Evolutionary conservation across 2,329 filamentous ascomycete genomes (phyloP), one percentile per base, ranked within the genome.

Genomic region (Arthrobotrys iridis): DNA sequence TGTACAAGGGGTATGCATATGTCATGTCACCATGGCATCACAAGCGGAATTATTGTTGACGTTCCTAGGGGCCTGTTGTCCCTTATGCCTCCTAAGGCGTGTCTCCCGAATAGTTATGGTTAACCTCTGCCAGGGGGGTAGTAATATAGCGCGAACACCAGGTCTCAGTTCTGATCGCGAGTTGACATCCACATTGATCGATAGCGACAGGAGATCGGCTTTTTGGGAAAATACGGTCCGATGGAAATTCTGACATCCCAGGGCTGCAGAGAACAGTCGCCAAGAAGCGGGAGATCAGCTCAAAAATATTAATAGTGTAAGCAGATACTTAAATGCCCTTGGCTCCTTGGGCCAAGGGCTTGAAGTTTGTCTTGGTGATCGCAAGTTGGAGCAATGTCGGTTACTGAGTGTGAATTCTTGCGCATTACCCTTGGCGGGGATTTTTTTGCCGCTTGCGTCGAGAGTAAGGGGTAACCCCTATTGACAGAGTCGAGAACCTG

Each of bases 321-420:
- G n/a, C n/a, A n/a, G n/a, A n/a, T n/a, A n/a, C n/a, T n/a, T n/a
- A n/a, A n/a, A n/a, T n/a, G n/a, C n/a, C n/a, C n/a, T n/a, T n/a
- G n/a, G n/a, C n/a, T n/a, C n/a, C n/a, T n/a, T n/a, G n/a, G 24
- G 55, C 65, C 57, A 71, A 67, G 63, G 64, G 41, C 64, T 67
- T 67, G 64, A 67, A 13, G 10, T 18, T 45, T 11, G 13, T 35
- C 62, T 57, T 66, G 48, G 37, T 65, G 33, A 30, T 26, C 4
- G 11, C 5, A 45, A 37, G 18, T 37, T 30, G 35, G n/a, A 43
- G 24, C 33, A 28, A 35, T 22, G 26, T 35, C 30, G 28, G 28
- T 30, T 18, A 15, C 48, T 35, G 40, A 5, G 30, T 7, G 22
- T 55, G 28, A 13, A 55, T 35, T 33, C 18, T 30, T 30, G 26